Base-by-base conservation (phyloP, 495 filamentous ascomycete species). In the Penicillium angulare region DNA sequence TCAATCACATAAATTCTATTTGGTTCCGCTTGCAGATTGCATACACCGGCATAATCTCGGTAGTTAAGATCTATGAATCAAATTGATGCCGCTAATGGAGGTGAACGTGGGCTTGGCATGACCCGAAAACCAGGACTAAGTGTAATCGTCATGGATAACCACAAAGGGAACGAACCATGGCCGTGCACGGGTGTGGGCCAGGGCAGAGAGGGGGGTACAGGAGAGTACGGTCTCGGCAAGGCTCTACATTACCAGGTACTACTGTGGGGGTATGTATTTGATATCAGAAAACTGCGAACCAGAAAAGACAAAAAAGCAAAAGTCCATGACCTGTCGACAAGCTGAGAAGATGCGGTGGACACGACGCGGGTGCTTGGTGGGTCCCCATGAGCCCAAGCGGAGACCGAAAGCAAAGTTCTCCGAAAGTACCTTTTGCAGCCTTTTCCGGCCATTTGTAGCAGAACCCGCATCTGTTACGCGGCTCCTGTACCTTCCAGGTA, bases 111-210 rank as follows among this genome's bases (percentile, higher is more conserved):
- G 48, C 48, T 50, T 53, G 45, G 55, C 51, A 39, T 39, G 54
- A 52, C 53, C 55, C 55, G 55, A 23, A 41, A 33, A 53, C 59
- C 52, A 31, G 52, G 56, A 49, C 18, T 12, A 22, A 59, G 39
- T 59, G 41, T 59, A 55, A 55, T 34, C 52, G 58, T 61, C 58
- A 61, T 61, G 15, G 43, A 55, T 16, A 9, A 12, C 27, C 27
- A 17, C 8, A n/a, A n/a, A n/a, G n/a, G 17, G 17, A 6, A 23
- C 16, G 42, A 56, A 34, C 44, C 45, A 43, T 39, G 36, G 43
- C 31, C 36, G 39, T 29, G 22, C 44, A n/a, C 38, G 21, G 38
- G 36, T 38, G 36, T 13, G 36, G 47, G 21, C 21, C 40, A 43
- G 22, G 13, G 12, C 23, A 7, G 27, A 31, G 8, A 5, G 18